Evolutionary conservation across 148 eudicot genomes (phyloP).

Genomic region (Silene latifolia): DNA sequence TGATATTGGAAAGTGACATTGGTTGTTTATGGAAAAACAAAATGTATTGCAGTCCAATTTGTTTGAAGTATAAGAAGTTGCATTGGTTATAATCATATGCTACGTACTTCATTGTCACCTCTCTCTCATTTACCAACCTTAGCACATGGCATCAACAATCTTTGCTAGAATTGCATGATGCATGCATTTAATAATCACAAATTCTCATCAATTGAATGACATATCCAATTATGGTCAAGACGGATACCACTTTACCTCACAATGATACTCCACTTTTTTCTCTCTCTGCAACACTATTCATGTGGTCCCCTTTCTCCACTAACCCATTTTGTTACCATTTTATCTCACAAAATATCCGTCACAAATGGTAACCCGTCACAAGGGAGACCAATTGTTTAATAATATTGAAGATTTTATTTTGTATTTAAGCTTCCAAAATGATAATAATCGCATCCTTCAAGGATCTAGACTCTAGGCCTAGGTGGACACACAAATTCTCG

Average conservation of each 20-base stretch:
- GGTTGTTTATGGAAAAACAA: not conserved
- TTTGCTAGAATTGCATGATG: not conserved
- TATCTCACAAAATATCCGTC: too few relatives aligned
- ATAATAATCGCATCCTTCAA: not conserved
- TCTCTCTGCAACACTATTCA: too few relatives aligned
- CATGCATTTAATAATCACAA: not conserved
- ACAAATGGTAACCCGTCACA: too few relatives aligned
- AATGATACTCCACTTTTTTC: too few relatives aligned
- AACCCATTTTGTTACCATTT: too few relatives aligned
- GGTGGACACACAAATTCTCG: too few relatives aligned
- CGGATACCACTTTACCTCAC: too few relatives aligned
- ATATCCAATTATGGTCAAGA: too few relatives aligned
- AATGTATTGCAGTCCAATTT: not conserved
- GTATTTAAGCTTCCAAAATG: not conserved
- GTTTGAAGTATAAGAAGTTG: constrained; percentile 5
- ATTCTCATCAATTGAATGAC: too few relatives aligned
- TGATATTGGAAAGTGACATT: not conserved
- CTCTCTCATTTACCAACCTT: not conserved
- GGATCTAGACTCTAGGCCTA: not conserved
- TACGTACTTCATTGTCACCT: constrained; percentile 1
- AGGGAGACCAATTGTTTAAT: too few relatives aligned
- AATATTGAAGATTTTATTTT: not conserved
- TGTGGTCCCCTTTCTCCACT: too few relatives aligned
- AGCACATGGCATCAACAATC: constrained; percentile 4
- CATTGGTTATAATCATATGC: constrained; percentile 3